Percentiles rank a stretch among this genome's conserved stretches.
Conservation (phyloP, 164 flowering plant species). For the Malania oleifera region DNA sequence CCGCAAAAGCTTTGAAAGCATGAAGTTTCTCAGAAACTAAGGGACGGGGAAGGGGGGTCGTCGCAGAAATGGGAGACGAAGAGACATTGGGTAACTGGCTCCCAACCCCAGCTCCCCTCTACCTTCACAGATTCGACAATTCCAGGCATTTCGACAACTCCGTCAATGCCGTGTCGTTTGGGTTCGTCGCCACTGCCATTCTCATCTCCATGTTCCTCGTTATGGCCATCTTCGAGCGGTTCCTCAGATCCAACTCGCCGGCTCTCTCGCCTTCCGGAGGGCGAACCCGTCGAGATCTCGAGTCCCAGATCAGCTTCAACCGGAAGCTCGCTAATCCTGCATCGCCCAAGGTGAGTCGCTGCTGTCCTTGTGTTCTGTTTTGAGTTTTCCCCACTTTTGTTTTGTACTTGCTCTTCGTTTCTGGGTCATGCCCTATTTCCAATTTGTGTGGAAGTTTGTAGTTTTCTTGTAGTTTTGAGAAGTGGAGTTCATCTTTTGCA, state of each 20-base stretch:
- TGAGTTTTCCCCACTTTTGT: neutral
- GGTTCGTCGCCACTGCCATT: slow-evolving; percentile 91
- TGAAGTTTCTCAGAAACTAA: no score
- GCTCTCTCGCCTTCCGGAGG: slow-evolving; percentile 20
- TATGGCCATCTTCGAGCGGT: slow-evolving; percentile 88
- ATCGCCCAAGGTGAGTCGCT: slow-evolving; percentile 51
- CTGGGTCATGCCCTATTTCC: neutral
- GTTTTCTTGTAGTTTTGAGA: neutral
- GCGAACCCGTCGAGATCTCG: slow-evolving; percentile 31
- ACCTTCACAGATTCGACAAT: slow-evolving; percentile 48
- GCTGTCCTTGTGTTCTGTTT: neutral
- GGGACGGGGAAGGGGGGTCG: no score
- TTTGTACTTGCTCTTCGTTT: neutral
- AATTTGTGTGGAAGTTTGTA: neutral
- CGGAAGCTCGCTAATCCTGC: slow-evolving; percentile 48
- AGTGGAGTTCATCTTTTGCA: neutral
- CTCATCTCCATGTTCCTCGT: slow-evolving; percentile 83
- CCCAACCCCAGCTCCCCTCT: slow-evolving; percentile 39
- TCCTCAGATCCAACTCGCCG: slow-evolving; percentile 49
- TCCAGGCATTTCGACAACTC: slow-evolving; percentile 70
- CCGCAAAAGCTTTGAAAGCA: no score
- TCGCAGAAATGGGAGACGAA: slow-evolving; percentile 15
- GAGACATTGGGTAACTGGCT: slow-evolving; percentile 26
- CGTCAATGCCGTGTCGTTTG: slow-evolving; percentile 85
- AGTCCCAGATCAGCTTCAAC: slow-evolving; percentile 35